These are phyloP conservation scores for Tephrocybe sp. DNA, from an alignment of 768 basidiomycete genomes.

Conservation along the genomic window DNA sequence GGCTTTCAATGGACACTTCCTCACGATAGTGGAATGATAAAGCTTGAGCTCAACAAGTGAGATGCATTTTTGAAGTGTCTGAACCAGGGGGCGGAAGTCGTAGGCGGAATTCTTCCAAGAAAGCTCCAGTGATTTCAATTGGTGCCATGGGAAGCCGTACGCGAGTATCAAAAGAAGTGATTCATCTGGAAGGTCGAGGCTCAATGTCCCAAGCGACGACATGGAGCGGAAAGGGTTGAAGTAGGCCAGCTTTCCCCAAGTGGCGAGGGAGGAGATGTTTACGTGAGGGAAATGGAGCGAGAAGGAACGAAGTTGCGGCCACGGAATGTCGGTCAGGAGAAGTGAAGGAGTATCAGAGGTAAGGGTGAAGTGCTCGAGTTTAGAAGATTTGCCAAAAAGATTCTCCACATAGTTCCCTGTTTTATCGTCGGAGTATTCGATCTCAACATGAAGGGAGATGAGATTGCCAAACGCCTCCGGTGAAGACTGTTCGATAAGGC, in stretches of 20 bases:
- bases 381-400: neutral
- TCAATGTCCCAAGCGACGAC: neutral
- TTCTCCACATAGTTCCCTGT: neutral
- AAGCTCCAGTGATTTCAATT: neutral
- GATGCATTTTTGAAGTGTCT: neutral
- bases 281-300: neutral
- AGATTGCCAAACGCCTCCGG: too few relatives aligned
- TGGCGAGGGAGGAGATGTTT: neutral
- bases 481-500: neutral
- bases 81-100: neutral
- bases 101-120: neutral
- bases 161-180: neutral
- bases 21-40: neutral
- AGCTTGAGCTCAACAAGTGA: neutral
- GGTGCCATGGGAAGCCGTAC: neutral
- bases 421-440: neutral
- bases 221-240: neutral
- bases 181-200: neutral
- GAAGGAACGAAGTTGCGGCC: neutral
- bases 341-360: neutral
- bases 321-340: neutral
- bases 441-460: neutral
- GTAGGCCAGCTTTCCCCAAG: neutral
- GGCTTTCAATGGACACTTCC: neutral
- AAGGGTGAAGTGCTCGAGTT: neutral